A percentile compares a stretch with the other conserved stretches of the same genome.
Evolutionary conservation across 2,329 filamentous ascomycete genomes (phyloP).

Genomic region (Fusarium heterosporum): DNA sequence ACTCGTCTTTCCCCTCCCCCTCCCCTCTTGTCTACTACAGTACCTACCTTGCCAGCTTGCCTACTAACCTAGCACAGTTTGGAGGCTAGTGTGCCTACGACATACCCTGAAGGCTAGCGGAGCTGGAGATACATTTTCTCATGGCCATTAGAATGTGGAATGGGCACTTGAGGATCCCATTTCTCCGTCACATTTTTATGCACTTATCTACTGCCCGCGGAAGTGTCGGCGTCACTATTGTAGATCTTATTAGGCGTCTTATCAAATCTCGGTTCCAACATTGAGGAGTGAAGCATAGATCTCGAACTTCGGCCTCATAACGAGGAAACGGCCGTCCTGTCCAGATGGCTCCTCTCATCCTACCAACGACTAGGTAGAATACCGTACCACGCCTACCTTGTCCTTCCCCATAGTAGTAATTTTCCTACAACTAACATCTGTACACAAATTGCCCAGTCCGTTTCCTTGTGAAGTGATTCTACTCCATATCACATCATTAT

Average conservation of each 20-base stretch:
- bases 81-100: conserved; percentile 3
- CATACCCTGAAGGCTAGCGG: neutral
- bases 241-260: conserved; percentile 6
- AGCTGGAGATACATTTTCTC: neutral
- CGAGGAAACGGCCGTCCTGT: neutral
- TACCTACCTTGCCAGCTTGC: no score
- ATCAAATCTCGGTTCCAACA: neutral
- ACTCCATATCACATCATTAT: conserved; percentile 18
- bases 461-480: conserved; percentile 9
- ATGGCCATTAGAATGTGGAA: neutral
- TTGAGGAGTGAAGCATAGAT: neutral
- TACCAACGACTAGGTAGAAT: neutral
- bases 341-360: neutral
- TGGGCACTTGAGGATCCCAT: neutral
- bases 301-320: neutral
- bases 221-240: neutral
- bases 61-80: neutral
- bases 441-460: conserved; percentile 24
- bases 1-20: conserved; percentile 1
- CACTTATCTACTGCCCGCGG: conserved; percentile 6
- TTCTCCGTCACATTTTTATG: conserved; percentile 4
- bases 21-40: neutral
- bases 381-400: no score
- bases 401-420: no score
- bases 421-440: neutral